Evolutionary conservation across 1,284 basidiomycete species (phyloP), one percentile per base, ranked within the genome.

Genomic region (Tilletiopsis washingtonensis): DNA sequence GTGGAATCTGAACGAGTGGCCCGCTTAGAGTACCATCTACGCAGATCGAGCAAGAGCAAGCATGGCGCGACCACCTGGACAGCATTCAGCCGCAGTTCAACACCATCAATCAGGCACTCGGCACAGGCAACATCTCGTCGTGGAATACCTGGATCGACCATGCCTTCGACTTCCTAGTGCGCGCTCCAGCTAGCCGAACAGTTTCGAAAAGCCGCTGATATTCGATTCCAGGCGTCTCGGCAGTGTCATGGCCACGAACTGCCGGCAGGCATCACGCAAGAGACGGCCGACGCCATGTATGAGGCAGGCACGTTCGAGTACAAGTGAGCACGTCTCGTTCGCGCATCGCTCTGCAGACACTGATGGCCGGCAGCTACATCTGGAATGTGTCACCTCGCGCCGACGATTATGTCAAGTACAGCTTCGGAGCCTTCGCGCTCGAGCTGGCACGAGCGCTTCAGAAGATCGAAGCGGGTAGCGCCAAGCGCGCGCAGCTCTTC

Each of bases 91-190:
- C 64, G 21, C 67, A 81, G 43, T 76, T 79, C 53, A 64, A 58
- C 21, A 61, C 76, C 26, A 62, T 81, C 9, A 78, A 76, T 53
- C 62, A 56, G 0, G 78, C 72, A 0, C 73, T 81, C 9, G 80
- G 80, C 9, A 81, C 79, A 1, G 68, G 71, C 7, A 76, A 74
- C 1, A 56, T 77, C 37, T 59, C 64, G 15, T 77, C 65, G 5
- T 81, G 81, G 80, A 71, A 76, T 24, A 74, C 75, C 4, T 81
- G 77, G 78, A 47, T 55, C 77, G 77, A 78, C 77, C 61, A 60
- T 45, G 47, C 59, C 37, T 63, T 57, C 36, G 62, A 62, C 17
- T 47, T 56, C 25, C 43, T 64, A 37, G 19, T 24, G 14, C n/a
- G 34, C 14, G 34, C 14, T n/a, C 14, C 14, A 14, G n/a, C n/a